Evolutionary conservation across 2,329 filamentous ascomycete species (phyloP).

Genomic region (Curvularia hawaiiensis): DNA sequence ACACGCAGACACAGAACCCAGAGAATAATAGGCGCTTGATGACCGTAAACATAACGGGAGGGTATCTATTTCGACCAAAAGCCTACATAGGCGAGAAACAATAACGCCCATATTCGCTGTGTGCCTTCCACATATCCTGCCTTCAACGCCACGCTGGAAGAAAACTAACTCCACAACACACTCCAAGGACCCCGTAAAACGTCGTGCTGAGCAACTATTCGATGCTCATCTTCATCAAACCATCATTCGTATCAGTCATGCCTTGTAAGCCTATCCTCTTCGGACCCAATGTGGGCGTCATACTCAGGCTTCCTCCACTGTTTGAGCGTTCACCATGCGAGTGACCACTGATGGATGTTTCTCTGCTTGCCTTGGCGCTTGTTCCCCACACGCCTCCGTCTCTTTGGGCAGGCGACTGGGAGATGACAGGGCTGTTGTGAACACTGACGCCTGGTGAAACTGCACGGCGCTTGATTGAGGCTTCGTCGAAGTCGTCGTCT

Average conservation of each 20-base stretch:
- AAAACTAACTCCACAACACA: slow-evolving; percentile 1
- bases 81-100: not conserved
- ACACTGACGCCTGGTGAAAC: slow-evolving; percentile 91
- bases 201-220: slow-evolving; percentile 59
- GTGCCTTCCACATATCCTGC: not conserved
- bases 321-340: slow-evolving; percentile 56
- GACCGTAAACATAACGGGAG: not conserved
- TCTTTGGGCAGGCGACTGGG: slow-evolving; percentile 78
- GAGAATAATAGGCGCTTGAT: not conserved
- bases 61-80: slow-evolving; percentile 23
- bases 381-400: slow-evolving; percentile 76
- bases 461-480: slow-evolving; percentile 86
- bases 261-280: slow-evolving; percentile 70
- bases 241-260: slow-evolving; percentile 95
- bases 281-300: slow-evolving; percentile 50
- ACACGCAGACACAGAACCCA: slow-evolving; percentile 1
- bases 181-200: slow-evolving; percentile 1
- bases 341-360: slow-evolving; percentile 59
- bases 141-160: slow-evolving; percentile 37
- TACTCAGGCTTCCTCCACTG: slow-evolving; percentile 55
- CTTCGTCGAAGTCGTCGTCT: slow-evolving; percentile 88
- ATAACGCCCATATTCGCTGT: not conserved
- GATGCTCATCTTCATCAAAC: slow-evolving; percentile 96
- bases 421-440: slow-evolving; percentile 84
- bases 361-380: slow-evolving; percentile 64